Base-by-base conservation (phyloP, 2,329 filamentous ascomycete genomes). In the Dactylellina leptospora region DNA sequence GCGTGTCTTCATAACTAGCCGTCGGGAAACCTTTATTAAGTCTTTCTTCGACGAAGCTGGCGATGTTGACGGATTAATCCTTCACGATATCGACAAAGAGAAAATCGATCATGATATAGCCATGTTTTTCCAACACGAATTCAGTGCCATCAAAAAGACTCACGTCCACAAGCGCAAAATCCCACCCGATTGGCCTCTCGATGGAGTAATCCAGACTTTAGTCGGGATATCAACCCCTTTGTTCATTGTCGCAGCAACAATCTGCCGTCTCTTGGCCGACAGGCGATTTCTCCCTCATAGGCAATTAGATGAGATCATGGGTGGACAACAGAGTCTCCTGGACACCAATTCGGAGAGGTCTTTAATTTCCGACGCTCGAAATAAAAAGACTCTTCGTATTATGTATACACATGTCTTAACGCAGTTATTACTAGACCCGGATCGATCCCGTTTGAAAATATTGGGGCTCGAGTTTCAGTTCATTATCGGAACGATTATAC, bases 1-100 rank as follows among this genome's bases (percentile, higher is more conserved):
- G n/a, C 38, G 60, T 4, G 38, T 77, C 20, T 76, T 77, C 38
- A 16, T 77, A 1, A 77, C 72, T 0, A 76, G 75, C 55, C 64
- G 74, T 42, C 74, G 74, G n/a, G 76, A 77, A 40, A 51, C 74
- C 76, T 47, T 74, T 61, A 20, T 40, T 58, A 38, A 69, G 64
- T 18, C 75, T 76, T 62, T n/a, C 16, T 11, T 20, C n/a, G 16
- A 45, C 4, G 6, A 20, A 45, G n/a, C 18, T 22, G 40, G 20
- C 4, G n/a, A 18, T 20, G 18, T 20, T 11, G 16, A 2, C 18
- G 18, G 18, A 18, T n/a, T n/a, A n/a, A n/a, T 20, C 11, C 11
- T 45, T 11, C 40, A 45, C 10, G 40, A 45, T 18, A 45, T 45
- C n/a, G 16, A n/a, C 33, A 6, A 45, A 55, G n/a, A 69, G 27